Evolutionary conservation across 306 rosid genomes (phyloP).

Genomic region (Potentilla sterilis): DNA sequence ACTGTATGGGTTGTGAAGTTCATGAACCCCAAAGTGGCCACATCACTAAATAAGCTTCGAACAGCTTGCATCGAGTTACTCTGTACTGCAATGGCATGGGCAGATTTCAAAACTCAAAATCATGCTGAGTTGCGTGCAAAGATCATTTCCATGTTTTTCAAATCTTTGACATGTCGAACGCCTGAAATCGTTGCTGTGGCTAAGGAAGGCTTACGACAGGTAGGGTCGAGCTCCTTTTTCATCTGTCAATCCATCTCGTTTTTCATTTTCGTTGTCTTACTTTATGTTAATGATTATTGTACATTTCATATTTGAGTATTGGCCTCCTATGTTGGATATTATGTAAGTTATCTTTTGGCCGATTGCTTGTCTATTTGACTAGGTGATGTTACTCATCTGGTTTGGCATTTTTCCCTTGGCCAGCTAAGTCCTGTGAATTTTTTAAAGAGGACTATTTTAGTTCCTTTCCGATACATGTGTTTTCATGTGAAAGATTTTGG

Average conservation of each 20-base stretch:
- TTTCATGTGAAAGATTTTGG: conserved; percentile 20
- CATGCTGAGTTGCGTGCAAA: conserved; percentile 94
- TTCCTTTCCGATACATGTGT: conserved; percentile 15
- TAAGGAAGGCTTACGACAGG: conserved; percentile 98
- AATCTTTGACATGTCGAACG: conserved; percentile 91
- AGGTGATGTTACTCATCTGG: conserved; percentile 18
- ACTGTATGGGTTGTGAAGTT: conserved; percentile 84
- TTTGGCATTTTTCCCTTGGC: conserved; percentile 15
- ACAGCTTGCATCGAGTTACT: conserved; percentile 96
- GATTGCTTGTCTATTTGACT: conserved; percentile 20
- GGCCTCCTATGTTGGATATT: neutral
- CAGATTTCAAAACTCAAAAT: conserved; percentile 88
- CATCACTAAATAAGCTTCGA: conserved; percentile 87
- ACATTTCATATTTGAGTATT: conserved; percentile 11
- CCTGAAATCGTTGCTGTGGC: conserved; percentile 99
- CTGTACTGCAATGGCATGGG: conserved; percentile 99
- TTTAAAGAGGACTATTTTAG: conserved; percentile 17
- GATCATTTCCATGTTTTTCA: conserved; percentile 96
- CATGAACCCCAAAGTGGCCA: conserved; percentile 88
- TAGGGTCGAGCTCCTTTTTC: conserved; percentile 28
- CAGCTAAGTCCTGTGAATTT: conserved; percentile 10
- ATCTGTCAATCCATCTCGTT: conserved; percentile 10
- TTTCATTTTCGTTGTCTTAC: conserved; percentile 9
- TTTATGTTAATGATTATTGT: conserved; percentile 16
- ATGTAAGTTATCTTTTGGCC: neutral